A percentile compares a stretch with the other conserved stretches of the same genome.
These are phyloP conservation scores for Paramecium octaurelia DNA, from an alignment of 73 alveolate species.

Conservation along the genomic window DNA sequence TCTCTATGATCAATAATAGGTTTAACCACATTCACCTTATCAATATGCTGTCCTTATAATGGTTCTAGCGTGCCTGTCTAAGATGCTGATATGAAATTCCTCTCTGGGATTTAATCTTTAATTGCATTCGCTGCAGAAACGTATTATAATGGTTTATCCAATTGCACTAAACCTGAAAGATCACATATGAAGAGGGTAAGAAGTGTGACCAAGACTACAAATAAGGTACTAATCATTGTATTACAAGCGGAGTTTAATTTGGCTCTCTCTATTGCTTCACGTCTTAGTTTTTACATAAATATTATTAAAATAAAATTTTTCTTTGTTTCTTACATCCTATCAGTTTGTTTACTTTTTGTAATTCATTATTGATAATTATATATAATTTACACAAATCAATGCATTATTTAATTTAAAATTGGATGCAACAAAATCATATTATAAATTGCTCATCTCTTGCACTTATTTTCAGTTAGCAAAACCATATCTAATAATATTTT, in stretches of 20 bases:
- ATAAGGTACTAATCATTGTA: constrained; percentile 6
- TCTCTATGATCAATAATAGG: constrained; percentile 2
- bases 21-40: constrained; percentile 11
- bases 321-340: not conserved
- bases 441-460: not conserved
- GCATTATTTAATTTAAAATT: not conserved
- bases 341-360: not conserved
- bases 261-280: not conserved
- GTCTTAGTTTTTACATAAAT: not conserved
- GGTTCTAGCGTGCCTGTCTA: not conserved
- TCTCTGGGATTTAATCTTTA: not conserved
- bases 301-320: not conserved
- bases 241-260: not conserved
- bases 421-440: not conserved
- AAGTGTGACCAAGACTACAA: not conserved
- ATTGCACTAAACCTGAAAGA: not conserved
- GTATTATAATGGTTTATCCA: constrained; percentile 5
- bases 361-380: not conserved
- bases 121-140: not conserved
- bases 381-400: not conserved
- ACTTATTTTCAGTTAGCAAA: not conserved
- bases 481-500: not conserved
- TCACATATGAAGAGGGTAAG: not conserved
- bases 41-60: not conserved
- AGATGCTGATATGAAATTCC: not conserved